Evolutionary conservation across 1,139 yeast species (phyloP).

Genomic region (Komagataea norvegica): DNA sequence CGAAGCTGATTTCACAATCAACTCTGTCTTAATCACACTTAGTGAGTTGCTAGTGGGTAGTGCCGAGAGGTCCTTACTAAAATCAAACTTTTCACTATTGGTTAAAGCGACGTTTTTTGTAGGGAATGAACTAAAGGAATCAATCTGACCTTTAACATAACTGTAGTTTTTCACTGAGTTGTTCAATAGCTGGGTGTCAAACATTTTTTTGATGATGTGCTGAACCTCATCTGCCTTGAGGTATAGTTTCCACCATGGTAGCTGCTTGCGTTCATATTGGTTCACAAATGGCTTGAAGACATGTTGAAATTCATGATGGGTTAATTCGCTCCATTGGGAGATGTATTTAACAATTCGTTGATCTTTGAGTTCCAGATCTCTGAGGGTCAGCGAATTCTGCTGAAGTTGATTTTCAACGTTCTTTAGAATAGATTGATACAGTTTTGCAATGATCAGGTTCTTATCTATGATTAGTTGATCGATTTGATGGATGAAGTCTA

Average conservation of each 20-base stretch:
- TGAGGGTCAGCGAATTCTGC: constrained; percentile 19
- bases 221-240: constrained; percentile 24
- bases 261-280: constrained; percentile 19
- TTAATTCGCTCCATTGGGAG: constrained; percentile 27
- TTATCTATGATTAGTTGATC: constrained; percentile 8
- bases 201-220: constrained; percentile 21
- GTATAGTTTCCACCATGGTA: constrained; percentile 27
- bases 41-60: constrained; percentile 16
- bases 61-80: constrained; percentile 11
- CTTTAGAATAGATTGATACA: constrained; percentile 19
- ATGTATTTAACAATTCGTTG: constrained; percentile 20
- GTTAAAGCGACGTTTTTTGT: constrained; percentile 9
- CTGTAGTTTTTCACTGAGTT: constrained; percentile 25
- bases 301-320: constrained; percentile 29
- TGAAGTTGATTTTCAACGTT: constrained; percentile 21
- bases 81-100: constrained; percentile 2
- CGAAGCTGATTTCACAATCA: constrained; percentile 21
- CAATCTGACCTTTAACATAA: constrained; percentile 27
- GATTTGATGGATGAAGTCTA: constrained; percentile 11
- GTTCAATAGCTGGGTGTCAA: constrained; percentile 19
- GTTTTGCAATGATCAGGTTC: constrained; percentile 12
- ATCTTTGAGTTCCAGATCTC: constrained; percentile 17
- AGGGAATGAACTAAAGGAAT: constrained; percentile 22
- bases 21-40: constrained; percentile 17
- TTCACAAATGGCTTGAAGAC: constrained; percentile 28